A percentile compares a stretch with the other conserved stretches of the same genome.
Conservation (phyloP, 495 filamentous ascomycete genomes). For the Penicillium pulvis region DNA sequence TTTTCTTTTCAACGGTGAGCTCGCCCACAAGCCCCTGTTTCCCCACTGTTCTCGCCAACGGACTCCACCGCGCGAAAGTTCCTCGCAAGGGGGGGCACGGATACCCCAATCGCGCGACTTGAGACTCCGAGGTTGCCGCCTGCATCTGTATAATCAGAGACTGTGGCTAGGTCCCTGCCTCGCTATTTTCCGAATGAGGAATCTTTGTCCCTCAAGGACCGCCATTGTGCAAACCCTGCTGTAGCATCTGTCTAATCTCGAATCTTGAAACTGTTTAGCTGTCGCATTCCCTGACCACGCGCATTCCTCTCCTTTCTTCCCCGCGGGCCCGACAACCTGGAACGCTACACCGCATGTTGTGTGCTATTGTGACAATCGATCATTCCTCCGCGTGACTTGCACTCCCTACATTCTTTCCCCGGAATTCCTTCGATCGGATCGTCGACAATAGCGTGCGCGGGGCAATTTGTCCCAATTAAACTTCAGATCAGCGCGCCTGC, state of each 20-base stretch:
- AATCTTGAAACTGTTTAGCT: slow-evolving; percentile 24
- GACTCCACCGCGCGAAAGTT: slow-evolving; percentile 28
- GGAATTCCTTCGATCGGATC: slow-evolving; percentile 23
- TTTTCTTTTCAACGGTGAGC: slow-evolving; percentile 16
- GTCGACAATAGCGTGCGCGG: slow-evolving; percentile 12
- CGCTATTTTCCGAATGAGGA: slow-evolving; percentile 4
- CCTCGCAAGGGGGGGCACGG: slow-evolving; percentile 29
- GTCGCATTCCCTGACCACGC: slow-evolving; percentile 26
- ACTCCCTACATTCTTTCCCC: slow-evolving; percentile 9
- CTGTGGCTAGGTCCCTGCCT: slow-evolving; percentile 2
- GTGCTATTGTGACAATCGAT: slow-evolving; percentile 27
- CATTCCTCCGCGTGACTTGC: slow-evolving; percentile 31
- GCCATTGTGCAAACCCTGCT: slow-evolving; percentile 4
- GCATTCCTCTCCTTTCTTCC: slow-evolving; percentile 28
- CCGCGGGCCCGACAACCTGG: slow-evolving; percentile 16
- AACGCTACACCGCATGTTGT: slow-evolving; percentile 35
- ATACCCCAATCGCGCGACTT: slow-evolving; percentile 20
- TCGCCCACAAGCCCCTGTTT: slow-evolving; percentile 10
- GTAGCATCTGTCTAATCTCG: slow-evolving; percentile 9
- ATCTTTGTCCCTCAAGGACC: slow-evolving; percentile 15
- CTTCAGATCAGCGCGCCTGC: slow-evolving; percentile 6
- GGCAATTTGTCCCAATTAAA: slow-evolving; percentile 2
- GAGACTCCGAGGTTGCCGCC: slow-evolving; percentile 14
- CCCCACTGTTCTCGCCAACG: slow-evolving; percentile 25
- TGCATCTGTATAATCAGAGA: background rate